Percentiles rank a stretch among this genome's conserved stretches.
Evolutionary conservation across 116 monocot species (phyloP).

Genomic region (Cymodocea nodosa): DNA sequence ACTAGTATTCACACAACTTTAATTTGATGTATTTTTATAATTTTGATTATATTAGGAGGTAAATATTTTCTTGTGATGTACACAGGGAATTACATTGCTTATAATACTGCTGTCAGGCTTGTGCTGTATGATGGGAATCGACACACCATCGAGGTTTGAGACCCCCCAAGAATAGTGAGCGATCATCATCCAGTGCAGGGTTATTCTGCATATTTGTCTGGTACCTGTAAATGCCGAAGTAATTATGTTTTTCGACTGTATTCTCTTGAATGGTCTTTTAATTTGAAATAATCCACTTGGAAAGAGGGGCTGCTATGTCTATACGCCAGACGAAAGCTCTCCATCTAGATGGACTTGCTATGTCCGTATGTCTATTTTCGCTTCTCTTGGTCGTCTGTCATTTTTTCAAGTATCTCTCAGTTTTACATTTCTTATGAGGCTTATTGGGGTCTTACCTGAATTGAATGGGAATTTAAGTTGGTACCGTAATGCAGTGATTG

Average conservation of each 20-base stretch:
- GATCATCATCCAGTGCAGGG: not conserved
- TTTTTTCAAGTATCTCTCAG: too few relatives aligned
- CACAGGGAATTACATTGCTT: conserved; percentile 67
- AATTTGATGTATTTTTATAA: too few relatives aligned
- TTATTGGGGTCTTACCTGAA: too few relatives aligned
- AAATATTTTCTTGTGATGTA: not conserved
- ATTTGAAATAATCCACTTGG: conserved; percentile 3
- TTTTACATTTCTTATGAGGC: too few relatives aligned
- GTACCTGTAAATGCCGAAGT: conserved; percentile 1
- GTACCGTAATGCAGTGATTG: too few relatives aligned
- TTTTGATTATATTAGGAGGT: not conserved
- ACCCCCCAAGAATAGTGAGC: conserved; percentile 50
- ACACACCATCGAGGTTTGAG: conserved; percentile 74
- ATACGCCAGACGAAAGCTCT: not conserved
- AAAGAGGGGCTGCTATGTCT: not conserved
- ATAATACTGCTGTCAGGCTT: conserved; percentile 83
- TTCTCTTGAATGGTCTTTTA: not conserved
- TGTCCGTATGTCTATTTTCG: not conserved
- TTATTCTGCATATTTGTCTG: not conserved
- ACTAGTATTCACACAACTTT: too few relatives aligned
- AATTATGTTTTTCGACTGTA: not conserved
- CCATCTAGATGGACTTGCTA: not conserved
- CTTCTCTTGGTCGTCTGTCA: too few relatives aligned
- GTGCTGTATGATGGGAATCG: conserved; percentile 86
- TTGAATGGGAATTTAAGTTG: too few relatives aligned